phyloP scores from a whole-genome alignment of 176 grass and related monocot species.

The Echinochloa phyllopogon region DNA sequence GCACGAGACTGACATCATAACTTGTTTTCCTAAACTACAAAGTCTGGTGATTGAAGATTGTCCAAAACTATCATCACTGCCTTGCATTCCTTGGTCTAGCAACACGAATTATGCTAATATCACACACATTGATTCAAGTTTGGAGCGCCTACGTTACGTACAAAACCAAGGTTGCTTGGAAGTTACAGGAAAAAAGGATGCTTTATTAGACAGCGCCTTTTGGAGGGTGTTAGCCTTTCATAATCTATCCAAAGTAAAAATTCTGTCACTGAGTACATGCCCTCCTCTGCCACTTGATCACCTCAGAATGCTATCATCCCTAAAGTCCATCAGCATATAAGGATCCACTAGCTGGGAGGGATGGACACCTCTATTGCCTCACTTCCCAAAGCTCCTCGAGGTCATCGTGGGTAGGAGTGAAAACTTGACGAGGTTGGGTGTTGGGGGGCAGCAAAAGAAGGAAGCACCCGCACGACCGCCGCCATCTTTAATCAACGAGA shows the following conservation, averaged over 20 bases:
- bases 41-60: accelerated
- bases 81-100: not conserved
- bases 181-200: not conserved
- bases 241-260: not conserved
- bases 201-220: not conserved
- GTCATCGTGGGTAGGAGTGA: accelerated
- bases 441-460: not conserved
- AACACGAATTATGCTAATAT: not conserved
- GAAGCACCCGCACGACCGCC: no score
- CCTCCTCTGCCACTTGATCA: not conserved
- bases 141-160: accelerated
- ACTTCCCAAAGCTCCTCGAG: not conserved
- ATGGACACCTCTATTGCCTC: not conserved
- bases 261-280: accelerated
- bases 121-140: accelerated
- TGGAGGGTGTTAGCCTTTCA: not conserved
- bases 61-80: not conserved
- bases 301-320: not conserved
- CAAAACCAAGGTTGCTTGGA: no score
- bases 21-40: not conserved
- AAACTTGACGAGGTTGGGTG: not conserved
- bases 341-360: not conserved
- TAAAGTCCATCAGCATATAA: accelerated
- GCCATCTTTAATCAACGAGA: no score
- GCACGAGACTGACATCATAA: not conserved